Evolutionary conservation across 148 eudicot species (phyloP).

Genomic region (Rhododendron mucronatum): DNA sequence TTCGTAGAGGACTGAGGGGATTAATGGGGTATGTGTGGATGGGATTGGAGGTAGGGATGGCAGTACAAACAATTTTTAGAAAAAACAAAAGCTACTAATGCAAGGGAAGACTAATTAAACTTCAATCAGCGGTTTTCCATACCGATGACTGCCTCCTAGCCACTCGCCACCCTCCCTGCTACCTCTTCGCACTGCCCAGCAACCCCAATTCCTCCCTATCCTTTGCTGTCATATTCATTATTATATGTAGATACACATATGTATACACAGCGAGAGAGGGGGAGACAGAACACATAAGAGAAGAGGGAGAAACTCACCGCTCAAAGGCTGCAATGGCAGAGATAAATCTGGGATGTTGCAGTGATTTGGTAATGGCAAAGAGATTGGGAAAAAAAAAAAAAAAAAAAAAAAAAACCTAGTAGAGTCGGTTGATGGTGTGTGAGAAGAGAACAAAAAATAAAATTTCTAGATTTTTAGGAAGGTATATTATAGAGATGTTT

Average conservation of each 20-base stretch:
- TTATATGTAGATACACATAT: too few species aligned
- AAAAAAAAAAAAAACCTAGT: too few species aligned
- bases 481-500: not conserved
- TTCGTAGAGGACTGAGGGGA: not conserved
- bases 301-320: not conserved
- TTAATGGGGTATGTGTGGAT: not conserved
- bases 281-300: too few species aligned
- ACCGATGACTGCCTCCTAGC: not conserved
- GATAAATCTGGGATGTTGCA: not conserved
- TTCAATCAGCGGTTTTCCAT: not conserved
- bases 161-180: not conserved
- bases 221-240: too few species aligned
- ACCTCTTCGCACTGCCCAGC: too few species aligned
- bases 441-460: not conserved
- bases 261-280: too few species aligned
- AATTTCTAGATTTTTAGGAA: not conserved
- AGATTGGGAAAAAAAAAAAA: not conserved
- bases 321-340: not conserved
- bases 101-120: not conserved
- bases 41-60: not conserved
- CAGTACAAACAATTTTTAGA: not conserved
- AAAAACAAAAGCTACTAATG: not conserved
- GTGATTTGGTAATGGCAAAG: not conserved
- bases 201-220: too few species aligned
- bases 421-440: too few species aligned